Percentiles rank a stretch among this genome's conserved stretches.
phyloP scores from a whole-genome alignment of 257 asterid genomes.

The Catharanthus roseus region DNA sequence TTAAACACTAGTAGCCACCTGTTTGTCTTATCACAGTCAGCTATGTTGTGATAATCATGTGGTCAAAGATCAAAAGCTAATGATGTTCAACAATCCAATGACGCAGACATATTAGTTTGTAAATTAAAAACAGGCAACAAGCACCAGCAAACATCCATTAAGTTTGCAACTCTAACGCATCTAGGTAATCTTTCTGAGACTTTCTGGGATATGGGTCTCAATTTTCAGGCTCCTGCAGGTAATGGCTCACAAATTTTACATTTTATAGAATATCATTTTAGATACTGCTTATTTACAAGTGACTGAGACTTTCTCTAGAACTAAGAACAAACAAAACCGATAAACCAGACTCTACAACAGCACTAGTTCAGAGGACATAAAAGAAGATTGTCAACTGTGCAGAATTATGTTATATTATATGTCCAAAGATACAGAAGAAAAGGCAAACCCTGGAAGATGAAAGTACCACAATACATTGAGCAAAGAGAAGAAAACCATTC shows the following conservation, averaged over 20 bases:
- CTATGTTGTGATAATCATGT: not conserved
- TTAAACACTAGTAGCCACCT: not conserved
- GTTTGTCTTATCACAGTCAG: not conserved
- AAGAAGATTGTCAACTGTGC: not conserved
- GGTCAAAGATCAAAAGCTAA: not conserved
- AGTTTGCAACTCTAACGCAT: not conserved
- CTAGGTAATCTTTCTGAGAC: not conserved
- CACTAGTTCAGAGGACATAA: not conserved
- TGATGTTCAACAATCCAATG: not conserved
- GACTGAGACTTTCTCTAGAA: not conserved
- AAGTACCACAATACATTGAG: not conserved
- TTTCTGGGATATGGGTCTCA: not conserved
- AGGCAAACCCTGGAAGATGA: not conserved
- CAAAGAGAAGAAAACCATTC: not conserved
- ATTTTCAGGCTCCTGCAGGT: too few relatives aligned
- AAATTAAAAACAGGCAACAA: too few relatives aligned
- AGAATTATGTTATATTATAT: not conserved
- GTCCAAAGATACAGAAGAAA: not conserved
- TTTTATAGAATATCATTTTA: too few relatives aligned
- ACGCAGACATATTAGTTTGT: not conserved
- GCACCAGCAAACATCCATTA: too few relatives aligned
- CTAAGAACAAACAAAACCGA: not conserved
- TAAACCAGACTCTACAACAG: not conserved
- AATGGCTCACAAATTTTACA: too few relatives aligned
- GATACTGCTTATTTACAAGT: too few relatives aligned